Evolutionary conservation across 345 rosid genomes (phyloP), one percentile per base, ranked within the genome.

Genomic region (Aurinia saxatilis): DNA sequence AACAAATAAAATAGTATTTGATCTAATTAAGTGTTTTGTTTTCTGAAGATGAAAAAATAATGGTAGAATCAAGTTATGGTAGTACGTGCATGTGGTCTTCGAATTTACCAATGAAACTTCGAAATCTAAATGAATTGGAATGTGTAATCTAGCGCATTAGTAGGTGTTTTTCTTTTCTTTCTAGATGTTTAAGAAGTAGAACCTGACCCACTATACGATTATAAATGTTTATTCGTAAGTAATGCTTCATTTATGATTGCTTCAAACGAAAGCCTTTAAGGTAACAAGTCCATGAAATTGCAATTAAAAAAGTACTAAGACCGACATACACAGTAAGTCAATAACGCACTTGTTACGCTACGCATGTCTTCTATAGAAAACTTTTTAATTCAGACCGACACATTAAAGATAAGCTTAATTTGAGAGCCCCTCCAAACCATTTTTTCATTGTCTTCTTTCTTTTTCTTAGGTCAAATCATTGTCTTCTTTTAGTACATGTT

Each of bases 231-330:
- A 9, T 38, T 7, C n/a, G 39, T 56, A 49, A 10, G 18, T 54
- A 70, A 51, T 60, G 60, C 61, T 34, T 60, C 65, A 48, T 34
- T 60, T 36, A 63, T 54, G 63, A 45, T 46, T 62, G 50, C 63
- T 61, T 47, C 19, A 19, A 47, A 61, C 68, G 45, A 30, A 18
- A 37, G 41, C 38, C 56, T 13, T 52, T 10, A 10, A 31, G 35
- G 58, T 40, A 21, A 49, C 42, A 59, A 23, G n/a, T 30, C 13
- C 56, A 14, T 23, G 55, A 21, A 4, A 33, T 13, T 53, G 45
- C 44, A 51, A 1, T 42, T 31, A n/a, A 14, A 30, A 8, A 19
- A 42, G 45, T 10, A 34, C 7, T 23, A 33, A 41, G 21, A 50
- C 71, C 61, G 39, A 41, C 61, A 53, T 36, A 17, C 18, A 52